Conservation (phyloP, 2,329 filamentous ascomycete species). For the Xylariaceae sp. region DNA sequence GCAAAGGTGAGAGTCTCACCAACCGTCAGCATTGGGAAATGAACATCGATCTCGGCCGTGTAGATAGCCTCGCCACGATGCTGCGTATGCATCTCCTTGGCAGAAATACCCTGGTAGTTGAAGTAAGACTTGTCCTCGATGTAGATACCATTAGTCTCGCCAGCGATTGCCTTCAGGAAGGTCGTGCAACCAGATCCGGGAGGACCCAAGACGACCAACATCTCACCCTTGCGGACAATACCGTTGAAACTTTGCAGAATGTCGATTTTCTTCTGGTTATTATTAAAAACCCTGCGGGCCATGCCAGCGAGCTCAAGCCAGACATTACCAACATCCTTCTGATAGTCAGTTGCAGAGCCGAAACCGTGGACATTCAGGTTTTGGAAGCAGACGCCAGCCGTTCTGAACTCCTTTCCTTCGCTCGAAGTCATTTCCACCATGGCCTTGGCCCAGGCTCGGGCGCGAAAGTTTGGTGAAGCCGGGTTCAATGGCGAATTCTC, state of each 20-base stretch:
- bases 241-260: conserved; percentile 74
- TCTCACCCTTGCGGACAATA: conserved; percentile 73
- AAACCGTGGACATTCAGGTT: conserved; percentile 73
- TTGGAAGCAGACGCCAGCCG: conserved; percentile 69
- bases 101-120: conserved; percentile 80
- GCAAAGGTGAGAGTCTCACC: conserved; percentile 83
- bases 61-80: conserved; percentile 89
- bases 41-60: conserved; percentile 82
- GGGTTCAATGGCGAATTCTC: conserved; percentile 62
- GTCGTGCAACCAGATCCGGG: conserved; percentile 81
- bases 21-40: conserved; percentile 79
- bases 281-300: conserved; percentile 58
- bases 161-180: conserved; percentile 82
- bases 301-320: conserved; percentile 58
- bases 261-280: conserved; percentile 65
- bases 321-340: conserved; percentile 70
- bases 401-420: conserved; percentile 63
- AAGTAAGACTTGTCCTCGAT: conserved; percentile 74
- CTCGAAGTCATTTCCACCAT: conserved; percentile 59
- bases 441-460: conserved; percentile 65
- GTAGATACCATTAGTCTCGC: conserved; percentile 81
- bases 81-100: conserved; percentile 76
- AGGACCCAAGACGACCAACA: conserved; percentile 77
- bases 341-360: conserved; percentile 72
- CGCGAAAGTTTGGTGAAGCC: conserved; percentile 59